Evolutionary conservation across 1,284 basidiomycete species (phyloP).

Genomic region (Cutaneotrichosporon arboriforme): DNA sequence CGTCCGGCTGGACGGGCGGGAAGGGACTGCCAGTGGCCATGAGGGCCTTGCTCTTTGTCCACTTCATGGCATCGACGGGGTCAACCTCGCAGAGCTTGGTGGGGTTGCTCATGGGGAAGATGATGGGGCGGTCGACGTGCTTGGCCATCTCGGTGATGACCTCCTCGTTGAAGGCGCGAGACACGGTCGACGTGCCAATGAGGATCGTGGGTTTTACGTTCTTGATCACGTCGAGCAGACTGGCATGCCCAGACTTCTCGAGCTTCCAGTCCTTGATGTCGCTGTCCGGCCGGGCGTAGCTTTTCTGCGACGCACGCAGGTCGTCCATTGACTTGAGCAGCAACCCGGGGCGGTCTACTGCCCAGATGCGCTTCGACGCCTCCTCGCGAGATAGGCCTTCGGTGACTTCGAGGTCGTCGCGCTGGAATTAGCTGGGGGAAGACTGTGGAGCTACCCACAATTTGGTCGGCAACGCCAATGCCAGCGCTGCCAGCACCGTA

Average conservation of each 20-base stretch:
- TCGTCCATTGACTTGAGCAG: conserved; percentile 47
- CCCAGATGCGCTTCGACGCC: conserved; percentile 65
- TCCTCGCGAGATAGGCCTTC: conserved; percentile 61
- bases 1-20: conserved; percentile 60
- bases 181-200: conserved; percentile 76
- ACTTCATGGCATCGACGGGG: conserved; percentile 52
- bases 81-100: conserved; percentile 68
- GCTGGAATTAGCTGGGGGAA: no score
- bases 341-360: conserved; percentile 50
- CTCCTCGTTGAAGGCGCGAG: conserved; percentile 75
- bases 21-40: conserved; percentile 79
- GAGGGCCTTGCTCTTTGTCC: conserved; percentile 69
- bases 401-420: conserved; percentile 49
- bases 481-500: conserved; percentile 79
- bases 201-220: conserved; percentile 67
- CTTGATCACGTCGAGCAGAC: conserved; percentile 56
- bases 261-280: conserved; percentile 46
- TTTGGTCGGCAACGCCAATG: conserved; percentile 58
- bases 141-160: conserved; percentile 63
- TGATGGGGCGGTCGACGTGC: conserved; percentile 67
- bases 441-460: not conserved
- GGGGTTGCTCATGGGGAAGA: conserved; percentile 76
- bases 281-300: conserved; percentile 48
- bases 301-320: conserved; percentile 45
- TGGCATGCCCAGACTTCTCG: conserved; percentile 25